Conservation (phyloP, 768 basidiomycete species). For the Pleurotus tuber-regium region DNA sequence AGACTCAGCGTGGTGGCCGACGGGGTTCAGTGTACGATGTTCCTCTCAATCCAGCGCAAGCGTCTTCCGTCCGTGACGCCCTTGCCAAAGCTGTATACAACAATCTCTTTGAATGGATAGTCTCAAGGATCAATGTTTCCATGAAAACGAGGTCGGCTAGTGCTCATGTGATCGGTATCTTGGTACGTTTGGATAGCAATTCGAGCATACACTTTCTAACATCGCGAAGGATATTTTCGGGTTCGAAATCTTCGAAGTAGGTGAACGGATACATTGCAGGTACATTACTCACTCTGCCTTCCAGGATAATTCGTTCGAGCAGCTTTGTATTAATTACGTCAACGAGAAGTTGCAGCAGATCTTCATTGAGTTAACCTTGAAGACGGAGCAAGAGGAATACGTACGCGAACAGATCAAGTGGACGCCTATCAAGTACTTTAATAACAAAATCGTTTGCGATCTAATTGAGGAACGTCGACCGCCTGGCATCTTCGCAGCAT, state of each 20-base stretch:
- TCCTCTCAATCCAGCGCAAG: slow-evolving; percentile 91
- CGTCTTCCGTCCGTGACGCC: slow-evolving; percentile 84
- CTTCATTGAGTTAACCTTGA: slow-evolving; percentile 97
- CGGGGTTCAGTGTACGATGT: slow-evolving; percentile 98
- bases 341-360: slow-evolving; percentile 99
- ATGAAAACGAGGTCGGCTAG: slow-evolving; percentile 83
- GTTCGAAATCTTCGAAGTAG: slow-evolving; percentile 95
- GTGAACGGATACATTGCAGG: slow-evolving; percentile 7
- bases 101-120: slow-evolving; percentile 99
- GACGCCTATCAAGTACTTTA: slow-evolving; percentile 99
- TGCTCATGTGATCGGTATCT: slow-evolving; percentile 87
- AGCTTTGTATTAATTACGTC: slow-evolving; percentile 99
- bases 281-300: slow-evolving; percentile 11
- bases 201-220: slow-evolving; percentile 5
- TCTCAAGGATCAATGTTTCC: slow-evolving; percentile 90
- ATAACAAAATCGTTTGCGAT: slow-evolving; percentile 97
- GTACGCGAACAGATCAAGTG: slow-evolving; percentile 98
- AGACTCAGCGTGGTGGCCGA: slow-evolving; percentile 90
- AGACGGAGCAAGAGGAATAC: slow-evolving; percentile 99
- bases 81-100: slow-evolving; percentile 96
- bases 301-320: slow-evolving; percentile 93
- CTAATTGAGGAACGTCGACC: slow-evolving; percentile 96
- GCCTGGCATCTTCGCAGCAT: slow-evolving; percentile 94
- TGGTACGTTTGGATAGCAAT: slow-evolving; percentile 49
- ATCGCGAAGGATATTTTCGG: slow-evolving; percentile 87